phyloP scores from a whole-genome alignment of 2,329 filamentous ascomycete genomes.

The Fonsecaea pugnacius region DNA sequence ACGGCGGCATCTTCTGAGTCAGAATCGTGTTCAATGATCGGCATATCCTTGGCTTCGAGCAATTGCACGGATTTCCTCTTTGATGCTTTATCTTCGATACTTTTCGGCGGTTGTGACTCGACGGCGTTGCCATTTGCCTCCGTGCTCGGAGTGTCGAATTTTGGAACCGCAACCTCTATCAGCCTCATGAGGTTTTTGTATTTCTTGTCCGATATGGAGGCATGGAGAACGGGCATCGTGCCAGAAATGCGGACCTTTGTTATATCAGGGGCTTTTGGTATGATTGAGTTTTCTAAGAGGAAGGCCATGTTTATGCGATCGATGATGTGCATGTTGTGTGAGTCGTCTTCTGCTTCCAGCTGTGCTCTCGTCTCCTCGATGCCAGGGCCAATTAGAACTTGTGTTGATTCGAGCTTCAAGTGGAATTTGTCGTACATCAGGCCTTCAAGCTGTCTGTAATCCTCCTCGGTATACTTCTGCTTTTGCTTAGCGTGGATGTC shows the following conservation, averaged over 20 bases:
- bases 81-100: constrained; percentile 33
- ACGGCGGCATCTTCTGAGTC: constrained; percentile 62
- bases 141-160: constrained; percentile 63
- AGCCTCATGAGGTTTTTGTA: constrained; percentile 97
- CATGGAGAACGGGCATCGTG: constrained; percentile 88
- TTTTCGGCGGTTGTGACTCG: constrained; percentile 42
- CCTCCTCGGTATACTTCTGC: constrained; percentile 82
- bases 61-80: constrained; percentile 45
- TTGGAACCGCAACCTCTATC: constrained; percentile 92
- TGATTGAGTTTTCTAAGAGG: constrained; percentile 90
- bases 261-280: constrained; percentile 92
- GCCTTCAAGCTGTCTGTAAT: constrained; percentile 83
- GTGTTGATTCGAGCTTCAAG: constrained; percentile 89
- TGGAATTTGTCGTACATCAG: constrained; percentile 98
- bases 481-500: constrained; percentile 91
- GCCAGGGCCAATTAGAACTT: constrained; percentile 91
- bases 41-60: constrained; percentile 68
- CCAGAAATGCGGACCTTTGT: constrained; percentile 91
- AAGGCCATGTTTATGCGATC: constrained; percentile 98
- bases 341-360: constrained; percentile 68
- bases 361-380: constrained; percentile 88
- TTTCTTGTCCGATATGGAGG: constrained; percentile 88
- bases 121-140: constrained; percentile 42
- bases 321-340: constrained; percentile 81
- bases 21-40: constrained; percentile 76